These are phyloP conservation scores for Cyphellophora attinorum DNA, from an alignment of 2,329 filamentous ascomycete genomes.

Conservation along the genomic window DNA sequence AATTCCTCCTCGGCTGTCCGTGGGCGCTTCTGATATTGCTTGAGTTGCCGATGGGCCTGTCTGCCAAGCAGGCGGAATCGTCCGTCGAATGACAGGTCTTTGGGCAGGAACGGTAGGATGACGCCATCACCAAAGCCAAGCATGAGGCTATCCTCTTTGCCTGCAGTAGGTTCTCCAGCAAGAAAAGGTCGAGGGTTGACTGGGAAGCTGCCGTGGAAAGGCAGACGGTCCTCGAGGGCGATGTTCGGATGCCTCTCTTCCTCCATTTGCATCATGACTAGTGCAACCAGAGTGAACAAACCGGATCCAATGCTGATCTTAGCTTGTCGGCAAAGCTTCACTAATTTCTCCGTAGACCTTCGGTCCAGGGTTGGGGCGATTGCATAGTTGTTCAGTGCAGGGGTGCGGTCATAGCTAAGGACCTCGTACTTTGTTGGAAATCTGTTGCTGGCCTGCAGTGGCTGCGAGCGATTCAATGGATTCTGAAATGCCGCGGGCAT, in stretches of 20 bases:
- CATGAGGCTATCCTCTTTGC: conserved; percentile 16
- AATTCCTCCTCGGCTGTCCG: conserved; percentile 8
- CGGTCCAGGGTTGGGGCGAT: conserved; percentile 7
- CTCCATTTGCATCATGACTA: conserved; percentile 17
- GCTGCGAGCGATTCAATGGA: conserved; percentile 8
- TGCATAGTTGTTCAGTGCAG: conserved; percentile 12
- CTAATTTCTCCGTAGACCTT: conserved; percentile 7
- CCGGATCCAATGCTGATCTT: conserved; percentile 14
- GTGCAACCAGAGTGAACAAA: conserved; percentile 14
- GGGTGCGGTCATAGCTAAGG: conserved; percentile 11
- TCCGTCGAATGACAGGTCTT: conserved; percentile 11
- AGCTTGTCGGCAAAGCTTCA: conserved; percentile 11
- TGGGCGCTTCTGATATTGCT: conserved; percentile 16
- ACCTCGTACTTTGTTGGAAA: conserved; percentile 9
- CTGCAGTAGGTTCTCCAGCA: conserved; percentile 7
- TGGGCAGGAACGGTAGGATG: conserved; percentile 12
- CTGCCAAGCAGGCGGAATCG: conserved; percentile 13
- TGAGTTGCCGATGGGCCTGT: conserved; percentile 14
- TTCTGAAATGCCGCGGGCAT: conserved; percentile 16
- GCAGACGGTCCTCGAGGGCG: conserved; percentile 6
- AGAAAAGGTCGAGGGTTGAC: conserved; percentile 17
- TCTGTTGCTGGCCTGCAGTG: neutral
- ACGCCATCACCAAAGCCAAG: conserved; percentile 18
- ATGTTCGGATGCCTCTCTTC: conserved; percentile 11
- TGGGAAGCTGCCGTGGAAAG: conserved; percentile 17